A percentile compares a stretch with the other conserved stretches of the same genome.
These are phyloP conservation scores for Prunus mongolica DNA, from an alignment of 306 rosid species.

Conservation along the genomic window DNA sequence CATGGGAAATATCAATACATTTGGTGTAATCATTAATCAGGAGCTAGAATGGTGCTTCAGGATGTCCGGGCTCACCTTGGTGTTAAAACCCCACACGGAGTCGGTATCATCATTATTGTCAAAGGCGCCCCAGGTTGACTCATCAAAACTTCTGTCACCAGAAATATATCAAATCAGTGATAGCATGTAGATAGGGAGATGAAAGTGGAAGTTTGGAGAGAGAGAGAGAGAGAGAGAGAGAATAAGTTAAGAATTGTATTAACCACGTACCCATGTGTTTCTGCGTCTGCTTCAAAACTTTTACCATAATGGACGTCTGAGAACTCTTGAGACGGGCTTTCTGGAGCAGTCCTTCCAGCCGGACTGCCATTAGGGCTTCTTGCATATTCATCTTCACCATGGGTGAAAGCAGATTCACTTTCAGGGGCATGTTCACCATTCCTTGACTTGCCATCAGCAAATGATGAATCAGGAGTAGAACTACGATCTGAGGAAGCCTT, in stretches of 20 bases:
- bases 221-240: background rate
- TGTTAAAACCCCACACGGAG: constrained; percentile 82
- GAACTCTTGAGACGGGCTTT: constrained; percentile 63
- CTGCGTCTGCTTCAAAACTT: constrained; percentile 62
- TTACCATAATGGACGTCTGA: constrained; percentile 48
- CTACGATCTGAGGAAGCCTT: constrained; percentile 44
- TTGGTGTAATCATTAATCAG: background rate
- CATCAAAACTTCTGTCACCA: constrained; percentile 70
- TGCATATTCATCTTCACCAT: constrained; percentile 56
- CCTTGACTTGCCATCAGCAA: constrained; percentile 47
- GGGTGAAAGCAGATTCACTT: constrained; percentile 61
- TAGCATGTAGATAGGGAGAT: constrained; percentile 15
- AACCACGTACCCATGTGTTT: constrained; percentile 52
- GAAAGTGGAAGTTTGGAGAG: background rate
- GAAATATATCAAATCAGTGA: constrained; percentile 23
- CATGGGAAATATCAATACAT: constrained; percentile 2
- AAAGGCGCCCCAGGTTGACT: constrained; percentile 84
- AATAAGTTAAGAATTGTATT: background rate
- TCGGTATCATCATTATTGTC: constrained; percentile 83
- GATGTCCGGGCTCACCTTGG: constrained; percentile 54
- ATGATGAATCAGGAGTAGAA: constrained; percentile 42
- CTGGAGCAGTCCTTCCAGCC: constrained; percentile 50
- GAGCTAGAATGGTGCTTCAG: constrained; percentile 1
- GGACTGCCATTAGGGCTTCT: constrained; percentile 78
- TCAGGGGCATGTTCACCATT: constrained; percentile 46